Evolutionary conservation across 2,329 filamentous ascomycete species (phyloP).

Genomic region (Cadophora luteo-olivacea): DNA sequence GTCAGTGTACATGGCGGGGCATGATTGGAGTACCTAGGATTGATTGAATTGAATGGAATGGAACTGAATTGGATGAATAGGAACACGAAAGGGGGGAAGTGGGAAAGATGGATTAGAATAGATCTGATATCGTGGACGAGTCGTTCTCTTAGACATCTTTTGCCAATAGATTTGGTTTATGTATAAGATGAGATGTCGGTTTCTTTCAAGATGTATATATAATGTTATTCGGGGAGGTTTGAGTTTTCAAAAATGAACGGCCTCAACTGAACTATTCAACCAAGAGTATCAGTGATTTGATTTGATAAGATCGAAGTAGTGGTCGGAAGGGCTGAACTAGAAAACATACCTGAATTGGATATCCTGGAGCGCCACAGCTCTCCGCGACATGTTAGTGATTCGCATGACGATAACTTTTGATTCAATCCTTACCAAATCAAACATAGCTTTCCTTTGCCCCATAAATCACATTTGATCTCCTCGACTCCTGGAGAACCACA

Average conservation of each 20-base stretch:
- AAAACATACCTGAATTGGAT: not conserved
- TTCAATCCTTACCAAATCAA: not conserved
- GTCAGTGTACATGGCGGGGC: not conserved
- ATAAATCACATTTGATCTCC: constrained; percentile 15
- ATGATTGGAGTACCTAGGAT: not conserved
- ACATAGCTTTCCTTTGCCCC: constrained; percentile 9
- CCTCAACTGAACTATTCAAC: not conserved
- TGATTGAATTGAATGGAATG: not conserved
- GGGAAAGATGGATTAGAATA: not conserved
- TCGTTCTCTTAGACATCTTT: constrained; percentile 17
- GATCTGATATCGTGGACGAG: constrained; percentile 14
- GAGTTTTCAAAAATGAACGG: not conserved
- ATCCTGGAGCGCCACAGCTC: not conserved
- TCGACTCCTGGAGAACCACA: not conserved
- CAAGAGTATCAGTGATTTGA: not conserved
- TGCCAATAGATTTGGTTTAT: constrained; percentile 17
- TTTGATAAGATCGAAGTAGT: not conserved
- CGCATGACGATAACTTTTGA: no score
- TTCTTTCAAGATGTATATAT: constrained; percentile 20
- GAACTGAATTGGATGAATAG: not conserved
- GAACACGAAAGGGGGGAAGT: not conserved
- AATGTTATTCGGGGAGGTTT: constrained; percentile 6
- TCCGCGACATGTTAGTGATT: not conserved
- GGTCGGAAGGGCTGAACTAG: not conserved
- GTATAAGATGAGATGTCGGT: not conserved